A percentile compares a stretch with the other conserved stretches of the same genome.
Conservation (phyloP, 2,329 filamentous ascomycete species). For the Mycosphaerelloides madeirae region DNA sequence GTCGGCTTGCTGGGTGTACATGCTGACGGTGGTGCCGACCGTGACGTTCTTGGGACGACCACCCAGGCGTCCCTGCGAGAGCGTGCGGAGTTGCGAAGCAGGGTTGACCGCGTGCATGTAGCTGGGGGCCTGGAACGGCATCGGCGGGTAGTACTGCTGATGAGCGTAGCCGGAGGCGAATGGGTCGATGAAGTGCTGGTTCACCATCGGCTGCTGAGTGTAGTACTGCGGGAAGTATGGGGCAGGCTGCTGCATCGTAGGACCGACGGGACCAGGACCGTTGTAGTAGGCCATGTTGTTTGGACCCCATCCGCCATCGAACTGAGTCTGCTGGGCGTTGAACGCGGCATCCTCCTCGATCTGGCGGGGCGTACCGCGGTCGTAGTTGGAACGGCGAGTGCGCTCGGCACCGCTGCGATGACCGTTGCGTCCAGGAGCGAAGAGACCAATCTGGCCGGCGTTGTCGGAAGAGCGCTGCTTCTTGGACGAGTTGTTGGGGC, state of each 20-base stretch:
- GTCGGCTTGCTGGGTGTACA: neutral
- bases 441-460: constrained; percentile 79
- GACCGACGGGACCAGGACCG: constrained; percentile 5
- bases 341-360: constrained; percentile 27
- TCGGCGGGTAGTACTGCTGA: neutral
- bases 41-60: constrained; percentile 18
- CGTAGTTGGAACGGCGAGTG: constrained; percentile 70
- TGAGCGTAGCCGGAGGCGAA: neutral
- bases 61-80: constrained; percentile 18
- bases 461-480: constrained; percentile 84
- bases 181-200: constrained; percentile 1
- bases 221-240: neutral
- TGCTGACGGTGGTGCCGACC: constrained; percentile 2
- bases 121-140: neutral
- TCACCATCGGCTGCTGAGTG: neutral
- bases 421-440: constrained; percentile 72
- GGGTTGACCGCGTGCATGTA: constrained; percentile 8
- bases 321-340: constrained; percentile 3
- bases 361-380: constrained; percentile 63
- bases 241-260: neutral
- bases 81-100: constrained; percentile 17
- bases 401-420: constrained; percentile 43
- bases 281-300: neutral
- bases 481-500: constrained; percentile 79
- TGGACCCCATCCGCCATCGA: neutral